Percentiles rank a stretch among this genome's conserved stretches.
phyloP scores from a whole-genome alignment of 257 asterid genomes.

The Nicotiana knightiana region DNA sequence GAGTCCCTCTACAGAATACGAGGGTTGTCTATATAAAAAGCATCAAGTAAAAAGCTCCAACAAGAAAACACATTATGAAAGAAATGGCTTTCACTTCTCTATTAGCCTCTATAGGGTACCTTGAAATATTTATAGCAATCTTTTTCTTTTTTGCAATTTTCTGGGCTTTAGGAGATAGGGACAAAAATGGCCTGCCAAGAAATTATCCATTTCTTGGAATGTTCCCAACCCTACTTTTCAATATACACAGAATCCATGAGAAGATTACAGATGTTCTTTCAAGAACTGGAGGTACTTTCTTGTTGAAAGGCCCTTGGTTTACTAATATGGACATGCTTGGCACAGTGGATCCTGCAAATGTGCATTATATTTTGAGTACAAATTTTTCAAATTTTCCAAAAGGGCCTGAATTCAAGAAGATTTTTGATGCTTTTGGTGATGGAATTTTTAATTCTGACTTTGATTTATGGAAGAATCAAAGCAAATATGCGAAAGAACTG shows the following conservation, averaged over 20 bases:
- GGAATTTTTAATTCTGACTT: conserved; percentile 50
- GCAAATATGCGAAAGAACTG: conserved; percentile 31
- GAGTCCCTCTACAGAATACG: no score
- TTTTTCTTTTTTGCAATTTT: conserved; percentile 16
- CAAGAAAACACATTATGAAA: background rate
- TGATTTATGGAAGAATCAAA: conserved; percentile 38
- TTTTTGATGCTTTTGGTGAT: conserved; percentile 44
- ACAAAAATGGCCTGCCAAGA: background rate
- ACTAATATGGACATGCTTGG: conserved; percentile 43
- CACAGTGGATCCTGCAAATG: conserved; percentile 39
- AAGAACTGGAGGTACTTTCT: conserved; percentile 31
- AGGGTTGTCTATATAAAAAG: no score
- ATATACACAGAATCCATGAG: conserved; percentile 32
- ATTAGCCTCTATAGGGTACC: background rate
- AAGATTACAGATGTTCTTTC: conserved; percentile 17
- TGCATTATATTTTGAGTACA: conserved; percentile 42
- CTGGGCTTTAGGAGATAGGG: background rate
- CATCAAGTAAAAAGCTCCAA: no score
- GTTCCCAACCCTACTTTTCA: conserved; percentile 23
- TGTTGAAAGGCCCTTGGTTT: conserved; percentile 43
- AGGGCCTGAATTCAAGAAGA: conserved; percentile 40
- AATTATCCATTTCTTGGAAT: conserved; percentile 37
- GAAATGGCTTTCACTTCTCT: background rate
- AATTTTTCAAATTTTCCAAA: conserved; percentile 39
- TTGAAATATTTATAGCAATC: conserved; percentile 20